Percentiles rank a stretch among this genome's conserved stretches.
Evolutionary conservation across 768 basidiomycete species (phyloP).

Genomic region (Wakefieldia striispora): DNA sequence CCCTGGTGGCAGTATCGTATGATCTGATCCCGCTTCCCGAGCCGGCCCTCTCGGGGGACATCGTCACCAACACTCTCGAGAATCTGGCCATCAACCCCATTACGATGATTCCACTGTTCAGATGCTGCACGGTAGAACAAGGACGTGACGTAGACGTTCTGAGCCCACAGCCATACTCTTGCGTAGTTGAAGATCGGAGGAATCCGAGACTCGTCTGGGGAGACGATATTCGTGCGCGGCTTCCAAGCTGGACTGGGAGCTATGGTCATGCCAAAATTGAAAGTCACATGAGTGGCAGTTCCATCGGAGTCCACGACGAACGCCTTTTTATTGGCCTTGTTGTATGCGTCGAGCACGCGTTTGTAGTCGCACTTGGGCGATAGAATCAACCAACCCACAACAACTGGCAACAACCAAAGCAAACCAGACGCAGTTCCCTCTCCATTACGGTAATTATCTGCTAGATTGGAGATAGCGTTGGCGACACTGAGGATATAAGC

Average conservation of each 20-base stretch:
- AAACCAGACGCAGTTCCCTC: conserved; percentile 41
- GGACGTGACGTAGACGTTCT: conserved; percentile 12
- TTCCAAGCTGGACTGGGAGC: conserved; percentile 1
- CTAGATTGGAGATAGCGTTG: conserved; percentile 17
- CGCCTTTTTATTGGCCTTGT: conserved; percentile 11
- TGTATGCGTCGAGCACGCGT: conserved; percentile 24
- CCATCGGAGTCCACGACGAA: background rate
- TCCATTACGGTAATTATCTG: conserved; percentile 29
- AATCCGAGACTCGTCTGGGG: conserved; percentile 24
- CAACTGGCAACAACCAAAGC: conserved; percentile 44
- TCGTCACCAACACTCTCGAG: background rate
- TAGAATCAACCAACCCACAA: conserved; percentile 41
- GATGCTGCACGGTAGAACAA: conserved; percentile 20
- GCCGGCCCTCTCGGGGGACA: conserved; percentile 13
- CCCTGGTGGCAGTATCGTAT: conserved; percentile 19
- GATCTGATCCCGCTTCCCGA: conserved; percentile 17
- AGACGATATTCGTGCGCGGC: background rate
- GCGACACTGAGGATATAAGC: conserved; percentile 34
- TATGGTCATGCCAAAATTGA: conserved; percentile 21
- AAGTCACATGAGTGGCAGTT: background rate
- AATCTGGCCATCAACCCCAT: conserved; percentile 2
- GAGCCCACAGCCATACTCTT: conserved; percentile 21
- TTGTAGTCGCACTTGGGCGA: conserved; percentile 39
- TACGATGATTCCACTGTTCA: background rate
- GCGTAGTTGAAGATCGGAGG: conserved; percentile 28